A percentile compares a stretch with the other conserved stretches of the same genome.
phyloP scores from a whole-genome alignment of 148 eudicot species.

The Amaranthus hypochondriacus region DNA sequence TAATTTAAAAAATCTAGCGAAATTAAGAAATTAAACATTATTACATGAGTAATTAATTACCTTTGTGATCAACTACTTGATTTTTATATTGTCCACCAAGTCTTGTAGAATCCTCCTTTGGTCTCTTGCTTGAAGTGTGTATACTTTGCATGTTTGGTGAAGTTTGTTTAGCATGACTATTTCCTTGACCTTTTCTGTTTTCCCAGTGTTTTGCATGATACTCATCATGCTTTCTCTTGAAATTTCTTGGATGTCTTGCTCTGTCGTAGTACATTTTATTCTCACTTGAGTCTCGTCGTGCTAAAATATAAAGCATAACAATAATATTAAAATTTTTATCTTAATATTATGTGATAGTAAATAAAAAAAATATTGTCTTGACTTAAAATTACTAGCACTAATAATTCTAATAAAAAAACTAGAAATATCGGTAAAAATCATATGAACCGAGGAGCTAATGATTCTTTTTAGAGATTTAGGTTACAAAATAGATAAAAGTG shows the following conservation, averaged over 20 bases:
- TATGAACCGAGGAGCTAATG: too few species aligned
- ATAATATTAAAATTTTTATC: too few species aligned
- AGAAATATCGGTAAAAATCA: too few species aligned
- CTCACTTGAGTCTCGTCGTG: background rate
- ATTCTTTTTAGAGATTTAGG: too few species aligned
- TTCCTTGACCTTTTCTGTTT: background rate
- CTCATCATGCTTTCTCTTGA: background rate
- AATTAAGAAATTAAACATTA: background rate
- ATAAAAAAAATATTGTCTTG: background rate
- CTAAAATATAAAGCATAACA: background rate
- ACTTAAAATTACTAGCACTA: too few species aligned
- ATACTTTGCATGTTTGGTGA: background rate
- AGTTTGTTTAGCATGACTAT: background rate
- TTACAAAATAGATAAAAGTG: too few species aligned
- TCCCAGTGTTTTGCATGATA: constrained; percentile 3
- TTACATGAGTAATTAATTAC: background rate
- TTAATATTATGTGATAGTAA: too few species aligned
- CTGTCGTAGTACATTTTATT: background rate
- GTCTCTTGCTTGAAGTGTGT: background rate
- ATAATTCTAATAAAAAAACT: too few species aligned
- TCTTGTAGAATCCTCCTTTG: background rate
- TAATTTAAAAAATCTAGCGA: too few species aligned
- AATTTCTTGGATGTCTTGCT: constrained; percentile 5
- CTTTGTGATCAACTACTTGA: background rate
- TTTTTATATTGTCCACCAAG: background rate